Evolutionary conservation across 495 filamentous ascomycete genomes (phyloP), one percentile per base, ranked within the genome.

Genomic region (Aspergillus funiculosus): DNA sequence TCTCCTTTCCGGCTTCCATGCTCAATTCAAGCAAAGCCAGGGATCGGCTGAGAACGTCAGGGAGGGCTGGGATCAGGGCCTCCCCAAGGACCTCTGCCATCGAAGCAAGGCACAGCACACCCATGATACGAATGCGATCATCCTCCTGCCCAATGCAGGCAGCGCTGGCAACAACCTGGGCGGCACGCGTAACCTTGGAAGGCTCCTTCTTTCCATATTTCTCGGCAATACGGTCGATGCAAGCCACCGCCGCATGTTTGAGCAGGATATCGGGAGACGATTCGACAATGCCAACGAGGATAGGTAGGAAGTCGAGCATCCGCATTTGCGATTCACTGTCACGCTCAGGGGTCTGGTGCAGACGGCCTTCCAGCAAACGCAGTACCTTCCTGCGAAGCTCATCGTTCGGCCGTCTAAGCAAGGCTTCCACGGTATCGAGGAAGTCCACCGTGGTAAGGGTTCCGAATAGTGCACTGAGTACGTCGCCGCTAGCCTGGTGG

Each of bases 201-300:
- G 80, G 70, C 54, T 91, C 85, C 56, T 85, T 87, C 64, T 90
- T 91, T 42, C 92, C 92, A 59, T 94, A 95, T 59, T 86, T 86
- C 64, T 94, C 87, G 6, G 86, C 78, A 40, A 97, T 90, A 54
- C 83, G 82, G 65, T 95, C 88, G 37, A 95, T 85, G 56, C 92
- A 97, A 28, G 78, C 75, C 29, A 97, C 75, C 4, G 89, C 86
- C 20, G 82, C 83, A 52, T 83, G 83, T 63, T 88, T 91, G 56
- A 92, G 78, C 26, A 79, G 71, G 29, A 79, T 74, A 54, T 90
- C 77, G 15, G 78, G 68, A 17, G 85, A 83, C 8, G 83, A 76
- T 35, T 82, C 69, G 28, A 97, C 75, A 19, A 94, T 83, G 14
- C 73, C 71, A 2, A 83, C 82, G 46, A 95, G 68, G 51, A 80